Conservation (phyloP, 2,329 filamentous ascomycete genomes). For the Pseudogymnoascus sp. region DNA sequence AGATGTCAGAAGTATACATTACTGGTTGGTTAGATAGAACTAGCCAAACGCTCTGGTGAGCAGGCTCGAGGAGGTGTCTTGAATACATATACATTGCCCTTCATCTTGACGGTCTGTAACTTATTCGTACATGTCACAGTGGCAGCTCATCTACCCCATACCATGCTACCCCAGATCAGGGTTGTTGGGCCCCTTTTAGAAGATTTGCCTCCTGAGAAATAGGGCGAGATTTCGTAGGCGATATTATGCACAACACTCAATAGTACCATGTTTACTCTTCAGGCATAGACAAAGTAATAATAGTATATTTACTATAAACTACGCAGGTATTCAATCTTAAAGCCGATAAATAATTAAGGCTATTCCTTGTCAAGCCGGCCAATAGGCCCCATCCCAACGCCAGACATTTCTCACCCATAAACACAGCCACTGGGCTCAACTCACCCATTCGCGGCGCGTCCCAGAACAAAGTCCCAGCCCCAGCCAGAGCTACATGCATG, state of each 20-base stretch:
- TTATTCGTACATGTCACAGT: not conserved
- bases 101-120: not conserved
- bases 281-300: not conserved
- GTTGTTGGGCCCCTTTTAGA: not conserved
- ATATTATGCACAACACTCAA: not conserved
- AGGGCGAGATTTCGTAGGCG: too few species aligned
- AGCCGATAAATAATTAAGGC: not conserved
- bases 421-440: not conserved
- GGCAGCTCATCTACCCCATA: not conserved
- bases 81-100: not conserved
- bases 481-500: not conserved
- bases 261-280: not conserved
- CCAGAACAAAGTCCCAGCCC: not conserved
- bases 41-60: not conserved
- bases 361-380: not conserved
- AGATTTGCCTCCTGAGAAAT: not conserved
- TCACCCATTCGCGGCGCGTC: not conserved
- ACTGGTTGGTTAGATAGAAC: not conserved
- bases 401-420: not conserved
- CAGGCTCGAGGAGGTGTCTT: not conserved
- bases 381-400: not conserved
- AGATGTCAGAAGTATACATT: not conserved
- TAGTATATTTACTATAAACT: slow-evolving; percentile 7
- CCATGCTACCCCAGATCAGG: not conserved
- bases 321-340: not conserved